Conservation (phyloP, 331 rosid species). For the Pyrus hybrid region DNA sequence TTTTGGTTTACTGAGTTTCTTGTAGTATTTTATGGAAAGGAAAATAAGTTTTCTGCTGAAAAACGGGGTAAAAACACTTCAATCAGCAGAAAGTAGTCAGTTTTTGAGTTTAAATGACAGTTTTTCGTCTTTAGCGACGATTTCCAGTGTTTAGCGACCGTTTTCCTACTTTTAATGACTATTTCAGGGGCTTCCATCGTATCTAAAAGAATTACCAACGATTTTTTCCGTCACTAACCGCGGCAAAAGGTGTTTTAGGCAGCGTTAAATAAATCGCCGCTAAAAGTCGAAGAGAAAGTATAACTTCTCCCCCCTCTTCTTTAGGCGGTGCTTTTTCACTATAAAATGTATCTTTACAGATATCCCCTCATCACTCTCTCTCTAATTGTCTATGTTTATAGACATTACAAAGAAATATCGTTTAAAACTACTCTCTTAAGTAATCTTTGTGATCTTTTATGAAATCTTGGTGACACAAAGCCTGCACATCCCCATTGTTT, state of each 20-base stretch:
- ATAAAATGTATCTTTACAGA: too few relatives aligned
- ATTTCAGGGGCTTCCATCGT: too few relatives aligned
- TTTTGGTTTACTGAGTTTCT: too few relatives aligned
- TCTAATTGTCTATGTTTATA: background rate
- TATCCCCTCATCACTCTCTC: background rate
- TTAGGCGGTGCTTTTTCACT: background rate
- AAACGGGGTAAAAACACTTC: background rate
- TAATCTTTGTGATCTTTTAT: background rate
- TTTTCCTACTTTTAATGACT: background rate
- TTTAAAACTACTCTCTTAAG: background rate
- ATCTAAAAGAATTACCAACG: background rate
- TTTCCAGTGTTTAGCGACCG: background rate
- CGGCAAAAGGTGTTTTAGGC: background rate
- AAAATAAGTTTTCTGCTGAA: too few relatives aligned
- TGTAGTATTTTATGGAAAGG: too few relatives aligned
- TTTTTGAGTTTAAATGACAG: background rate
- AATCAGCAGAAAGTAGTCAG: background rate
- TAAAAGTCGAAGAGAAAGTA: background rate
- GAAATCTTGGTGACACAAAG: background rate
- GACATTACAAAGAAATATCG: background rate
- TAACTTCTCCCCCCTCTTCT: accelerated
- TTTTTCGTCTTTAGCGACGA: background rate
- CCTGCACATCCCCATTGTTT: background rate
- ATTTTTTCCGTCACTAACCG: background rate
- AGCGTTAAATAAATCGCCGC: background rate